Base-by-base conservation (phyloP, 2,329 filamentous ascomycete species). In the Fulvia fulva region DNA sequence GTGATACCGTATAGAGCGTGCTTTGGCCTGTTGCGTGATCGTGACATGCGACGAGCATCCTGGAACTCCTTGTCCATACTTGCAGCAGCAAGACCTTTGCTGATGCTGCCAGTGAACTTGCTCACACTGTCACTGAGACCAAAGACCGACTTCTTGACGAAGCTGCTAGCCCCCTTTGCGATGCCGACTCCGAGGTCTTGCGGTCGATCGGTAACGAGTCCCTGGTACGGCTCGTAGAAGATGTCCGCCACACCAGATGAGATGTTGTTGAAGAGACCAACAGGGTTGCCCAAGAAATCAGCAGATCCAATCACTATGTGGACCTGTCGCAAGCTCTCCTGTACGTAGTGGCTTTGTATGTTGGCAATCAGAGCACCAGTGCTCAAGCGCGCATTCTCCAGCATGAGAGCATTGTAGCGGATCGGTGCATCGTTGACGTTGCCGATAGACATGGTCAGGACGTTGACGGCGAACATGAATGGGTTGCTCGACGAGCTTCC, bases 31-130 rank as follows among this genome's bases (percentile, higher is more conserved):
- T 99, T 99, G 49, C 95, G 86, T 26, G 91, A 90, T 60, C 91
- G 87, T 2, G 92, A 92, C 81, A 97, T 99, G 58, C 95, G 89
- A 54, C 94, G 87, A 60, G 93, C 87, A 74, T 97, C 92, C 74
- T 99, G 95, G 78, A 97, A 99, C 72, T 99, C 93, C 75, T 99
- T 97, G 78, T 99, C 94, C 64, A 99, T 83, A 5, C 93, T 97
- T 19, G 94, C 94, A 32, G 92, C 94, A 2, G 94, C 91, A 50
- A 99, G 84, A 59, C 94, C 94, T 77, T 99, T 99, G 66, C 92
- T 95, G 75, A 99, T 89, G 74, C 91, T 96, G 54, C 95, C 95
- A 1, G 95, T 99, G 72, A 97, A 90, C 73, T 99, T 99, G 67
- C 92, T 94, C 78, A 99, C 92, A 70, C 91, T 96, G 78, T 99